Conservation (phyloP, 495 filamentous ascomycete species). For the Podospora fimiseda region DNA sequence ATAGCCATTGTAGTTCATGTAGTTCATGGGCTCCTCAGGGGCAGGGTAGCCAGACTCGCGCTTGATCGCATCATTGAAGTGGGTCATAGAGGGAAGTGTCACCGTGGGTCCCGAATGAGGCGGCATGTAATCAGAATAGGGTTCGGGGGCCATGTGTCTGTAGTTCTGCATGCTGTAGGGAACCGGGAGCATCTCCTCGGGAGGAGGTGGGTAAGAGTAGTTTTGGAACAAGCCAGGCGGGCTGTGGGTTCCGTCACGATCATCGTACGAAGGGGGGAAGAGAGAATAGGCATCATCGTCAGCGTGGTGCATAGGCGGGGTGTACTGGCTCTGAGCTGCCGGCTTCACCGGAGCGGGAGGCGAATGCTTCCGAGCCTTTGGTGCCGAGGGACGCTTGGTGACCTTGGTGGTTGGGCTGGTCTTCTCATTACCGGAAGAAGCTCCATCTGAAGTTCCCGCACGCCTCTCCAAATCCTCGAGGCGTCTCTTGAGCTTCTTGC, state of each 20-base stretch:
- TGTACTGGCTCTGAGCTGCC: constrained; percentile 51
- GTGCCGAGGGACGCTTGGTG: constrained; percentile 30
- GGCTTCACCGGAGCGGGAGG: constrained; percentile 31
- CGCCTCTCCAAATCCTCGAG: constrained; percentile 93
- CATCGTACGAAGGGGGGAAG: constrained; percentile 40
- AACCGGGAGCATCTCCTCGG: constrained; percentile 59
- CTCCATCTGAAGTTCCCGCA: constrained; percentile 74
- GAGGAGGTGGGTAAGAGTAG: constrained; percentile 58
- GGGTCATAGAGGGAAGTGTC: constrained; percentile 61
- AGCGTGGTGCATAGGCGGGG: constrained; percentile 51
- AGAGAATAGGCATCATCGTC: constrained; percentile 45
- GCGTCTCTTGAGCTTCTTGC: constrained; percentile 97
- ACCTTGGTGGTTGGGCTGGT: constrained; percentile 39
- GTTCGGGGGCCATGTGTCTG: constrained; percentile 37
- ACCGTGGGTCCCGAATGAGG: constrained; percentile 44
- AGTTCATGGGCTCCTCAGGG: constrained; percentile 62
- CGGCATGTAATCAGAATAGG: constrained; percentile 60
- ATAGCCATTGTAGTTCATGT: constrained; percentile 67
- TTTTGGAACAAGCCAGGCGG: constrained; percentile 63
- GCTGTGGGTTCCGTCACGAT: constrained; percentile 59
- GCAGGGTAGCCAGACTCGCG: constrained; percentile 43
- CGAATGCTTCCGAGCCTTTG: constrained; percentile 33
- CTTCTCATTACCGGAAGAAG: constrained; percentile 45
- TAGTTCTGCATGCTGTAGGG: constrained; percentile 58
- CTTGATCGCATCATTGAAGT: constrained; percentile 58